phyloP scores from a whole-genome alignment of 2,329 filamentous ascomycete genomes.

The Moelleriella libera region DNA sequence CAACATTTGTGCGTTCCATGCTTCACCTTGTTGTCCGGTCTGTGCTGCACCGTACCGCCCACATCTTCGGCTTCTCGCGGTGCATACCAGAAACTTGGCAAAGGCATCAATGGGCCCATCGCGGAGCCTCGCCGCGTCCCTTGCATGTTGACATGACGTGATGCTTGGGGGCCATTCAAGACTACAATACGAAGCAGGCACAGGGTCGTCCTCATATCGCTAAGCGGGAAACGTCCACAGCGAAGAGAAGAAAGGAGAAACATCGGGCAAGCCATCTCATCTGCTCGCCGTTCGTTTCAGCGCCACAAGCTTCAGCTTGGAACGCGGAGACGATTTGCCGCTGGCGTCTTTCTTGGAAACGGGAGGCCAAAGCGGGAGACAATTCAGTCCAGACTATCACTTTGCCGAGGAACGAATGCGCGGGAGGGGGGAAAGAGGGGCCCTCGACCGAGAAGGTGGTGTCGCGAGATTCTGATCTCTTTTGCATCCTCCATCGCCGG shows the following conservation, averaged over 20 bases:
- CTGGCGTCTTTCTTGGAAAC: not conserved
- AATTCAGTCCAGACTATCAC: not conserved
- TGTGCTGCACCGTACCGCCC: too few species aligned
- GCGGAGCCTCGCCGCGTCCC: not conserved
- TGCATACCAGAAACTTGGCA: not conserved
- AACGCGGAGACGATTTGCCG: not conserved
- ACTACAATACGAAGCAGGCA: too few species aligned
- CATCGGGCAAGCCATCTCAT: not conserved
- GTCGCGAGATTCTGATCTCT: not conserved
- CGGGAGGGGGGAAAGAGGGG: not conserved
- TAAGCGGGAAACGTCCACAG: too few species aligned
- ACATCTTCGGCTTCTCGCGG: too few species aligned
- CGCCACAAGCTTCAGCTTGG: constrained; percentile 1
- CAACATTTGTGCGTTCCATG: not conserved
- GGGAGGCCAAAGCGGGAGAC: not conserved
- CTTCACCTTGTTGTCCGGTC: not conserved
- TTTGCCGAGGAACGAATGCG: not conserved
- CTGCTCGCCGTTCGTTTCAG: not conserved
- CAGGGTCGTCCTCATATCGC: too few species aligned
- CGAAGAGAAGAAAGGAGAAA: not conserved
- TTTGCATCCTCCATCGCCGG: too few species aligned
- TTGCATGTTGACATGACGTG: not conserved
- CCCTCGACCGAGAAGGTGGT: not conserved
- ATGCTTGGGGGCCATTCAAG: not conserved
- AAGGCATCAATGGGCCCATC: not conserved